phyloP scores from a whole-genome alignment of 1,284 basidiomycete species.

The Leccinum idahoense region DNA sequence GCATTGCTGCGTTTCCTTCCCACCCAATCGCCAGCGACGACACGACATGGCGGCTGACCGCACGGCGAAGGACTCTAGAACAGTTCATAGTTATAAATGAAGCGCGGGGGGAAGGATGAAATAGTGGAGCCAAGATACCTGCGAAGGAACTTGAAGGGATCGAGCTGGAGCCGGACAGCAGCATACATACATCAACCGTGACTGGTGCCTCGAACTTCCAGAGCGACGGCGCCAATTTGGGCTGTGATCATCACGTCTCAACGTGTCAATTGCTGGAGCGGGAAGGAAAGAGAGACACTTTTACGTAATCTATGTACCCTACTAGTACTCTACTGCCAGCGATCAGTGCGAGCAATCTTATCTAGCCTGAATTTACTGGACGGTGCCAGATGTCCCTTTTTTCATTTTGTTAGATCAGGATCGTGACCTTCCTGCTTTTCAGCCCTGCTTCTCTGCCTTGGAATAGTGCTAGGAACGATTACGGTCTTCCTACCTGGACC shows the following conservation, averaged over 20 bases:
- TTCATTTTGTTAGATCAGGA: background rate
- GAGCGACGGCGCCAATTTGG: background rate
- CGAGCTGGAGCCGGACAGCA: background rate
- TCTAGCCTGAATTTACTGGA: background rate
- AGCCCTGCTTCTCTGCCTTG: background rate
- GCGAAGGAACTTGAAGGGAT: background rate
- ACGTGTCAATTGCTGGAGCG: background rate
- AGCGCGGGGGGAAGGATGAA: too few relatives aligned
- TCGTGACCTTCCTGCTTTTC: too few relatives aligned
- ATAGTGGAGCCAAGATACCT: background rate
- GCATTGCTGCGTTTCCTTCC: background rate
- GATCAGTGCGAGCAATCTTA: background rate
- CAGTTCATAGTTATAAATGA: background rate
- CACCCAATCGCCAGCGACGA: background rate
- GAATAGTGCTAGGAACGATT: background rate
- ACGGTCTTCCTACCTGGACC: too few relatives aligned
- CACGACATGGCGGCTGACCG: background rate
- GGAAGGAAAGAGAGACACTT: background rate
- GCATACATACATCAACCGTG: background rate
- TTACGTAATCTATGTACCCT: background rate
- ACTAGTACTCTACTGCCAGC: background rate
- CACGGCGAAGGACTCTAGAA: background rate
- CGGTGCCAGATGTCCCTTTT: background rate
- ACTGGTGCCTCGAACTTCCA: background rate
- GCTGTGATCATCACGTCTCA: background rate